Evolutionary conservation across 2,329 filamentous ascomycete species (phyloP), one percentile per base, ranked within the genome.

Genomic region (Monosporascus sp.): DNA sequence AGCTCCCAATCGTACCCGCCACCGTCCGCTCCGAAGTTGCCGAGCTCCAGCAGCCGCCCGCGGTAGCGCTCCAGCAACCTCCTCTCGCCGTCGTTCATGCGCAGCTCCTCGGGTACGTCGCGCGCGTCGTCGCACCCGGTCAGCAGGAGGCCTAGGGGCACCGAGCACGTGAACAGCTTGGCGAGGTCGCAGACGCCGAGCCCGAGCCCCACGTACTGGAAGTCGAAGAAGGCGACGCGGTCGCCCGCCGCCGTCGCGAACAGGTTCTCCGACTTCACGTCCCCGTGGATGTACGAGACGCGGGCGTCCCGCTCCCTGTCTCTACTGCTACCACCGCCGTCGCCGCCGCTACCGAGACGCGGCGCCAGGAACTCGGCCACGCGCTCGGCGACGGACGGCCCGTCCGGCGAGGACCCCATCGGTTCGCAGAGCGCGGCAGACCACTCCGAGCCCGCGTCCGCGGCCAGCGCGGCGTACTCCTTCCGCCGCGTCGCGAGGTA

Each of bases 231-330:
- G 0, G 81, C 84, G 2, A 84, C 82, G 3, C 70, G 55, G 2
- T 78, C 67, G 1, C 80, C 82, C 0, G 64, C 58, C 0, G 62
- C 53, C 0, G 72, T 82, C 0, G 80, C 81, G 61, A 87, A 87
- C 7, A 88, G 73, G 54, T 88, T 88, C 59, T 87, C 84, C 0
- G 81, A 85, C 65, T 88, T 88, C 50, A 87, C 84, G 53, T 88
- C 85, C 7, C 85, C 85, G 60, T 88, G 85, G 7, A 88, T 80
- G 17, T 82, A 74, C 0, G 84, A 84, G 57, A 86, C 75, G 1
- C 74, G 72, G 3, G 53, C 52, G 18, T 60, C 57, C 1, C 20
- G n/a, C 31, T 35, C 31, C 11, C 31, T 14, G 11, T 35, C 31
- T 5, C 9, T 35, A 11, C 31, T 35, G 14, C 11, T 5, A 35